phyloP scores from a whole-genome alignment of 129 eudicot genomes.

The Tagetes erecta region DNA sequence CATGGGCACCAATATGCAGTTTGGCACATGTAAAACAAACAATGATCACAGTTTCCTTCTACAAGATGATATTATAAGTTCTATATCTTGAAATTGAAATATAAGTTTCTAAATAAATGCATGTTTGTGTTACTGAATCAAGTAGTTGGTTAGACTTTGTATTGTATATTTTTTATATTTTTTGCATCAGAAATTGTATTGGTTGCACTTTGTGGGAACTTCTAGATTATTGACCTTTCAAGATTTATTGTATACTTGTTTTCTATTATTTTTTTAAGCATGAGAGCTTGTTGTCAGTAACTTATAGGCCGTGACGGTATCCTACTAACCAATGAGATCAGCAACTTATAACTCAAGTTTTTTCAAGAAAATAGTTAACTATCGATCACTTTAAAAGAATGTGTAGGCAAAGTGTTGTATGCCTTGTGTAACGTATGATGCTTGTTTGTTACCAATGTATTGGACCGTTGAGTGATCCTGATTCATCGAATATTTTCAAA shows the following conservation, averaged over 20 bases:
- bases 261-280: neutral
- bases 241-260: too few species aligned
- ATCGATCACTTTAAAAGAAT: too few species aligned
- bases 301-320: too few species aligned
- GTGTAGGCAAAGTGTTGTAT: too few species aligned
- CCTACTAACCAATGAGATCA: too few species aligned
- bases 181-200: neutral
- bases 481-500: too few species aligned
- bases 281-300: too few species aligned
- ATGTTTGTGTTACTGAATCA: conserved; percentile 2
- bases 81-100: conserved; percentile 9
- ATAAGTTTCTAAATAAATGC: conserved; percentile 13
- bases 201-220: neutral
- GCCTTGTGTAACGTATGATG: too few species aligned
- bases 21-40: conserved; percentile 57
- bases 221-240: neutral
- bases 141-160: conserved; percentile 6
- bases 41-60: neutral
- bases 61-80: conserved; percentile 12
- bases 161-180: neutral
- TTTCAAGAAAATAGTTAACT: too few species aligned
- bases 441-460: too few species aligned
- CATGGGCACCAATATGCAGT: conserved; percentile 88
- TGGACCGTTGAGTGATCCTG: too few species aligned
- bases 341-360: too few species aligned